These are phyloP conservation scores for Kluyveromyces sp. DNA, from an alignment of 1,139 yeast species.

Conservation along the genomic window DNA sequence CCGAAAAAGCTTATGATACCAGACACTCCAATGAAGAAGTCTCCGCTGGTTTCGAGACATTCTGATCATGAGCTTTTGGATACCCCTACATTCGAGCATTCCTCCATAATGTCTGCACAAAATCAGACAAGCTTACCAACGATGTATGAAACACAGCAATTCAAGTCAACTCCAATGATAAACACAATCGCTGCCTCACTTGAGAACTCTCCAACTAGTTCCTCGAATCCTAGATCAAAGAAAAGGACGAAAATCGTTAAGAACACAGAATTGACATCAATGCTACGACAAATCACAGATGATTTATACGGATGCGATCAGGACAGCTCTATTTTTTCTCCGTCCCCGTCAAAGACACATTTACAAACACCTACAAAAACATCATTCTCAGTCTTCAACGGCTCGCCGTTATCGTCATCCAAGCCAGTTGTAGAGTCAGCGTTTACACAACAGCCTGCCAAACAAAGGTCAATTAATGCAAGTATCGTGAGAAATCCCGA, in stretches of 20 bases:
- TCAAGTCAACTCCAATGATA: slow-evolving; percentile 9
- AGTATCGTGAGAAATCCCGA: slow-evolving; percentile 24
- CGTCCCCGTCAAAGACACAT: slow-evolving; percentile 3
- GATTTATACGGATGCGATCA: slow-evolving; percentile 31
- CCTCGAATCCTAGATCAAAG: slow-evolving; percentile 13
- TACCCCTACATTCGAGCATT: slow-evolving; percentile 9
- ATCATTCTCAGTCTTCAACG: slow-evolving; percentile 4
- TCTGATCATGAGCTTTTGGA: slow-evolving; percentile 9
- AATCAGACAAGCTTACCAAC: slow-evolving; percentile 4
- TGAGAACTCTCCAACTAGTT: slow-evolving; percentile 16
- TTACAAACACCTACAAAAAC: slow-evolving; percentile 12
- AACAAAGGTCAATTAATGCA: slow-evolving; percentile 10
- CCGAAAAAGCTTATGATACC: slow-evolving; percentile 27
- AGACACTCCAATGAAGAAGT: slow-evolving; percentile 31
- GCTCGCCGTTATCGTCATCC: not conserved
- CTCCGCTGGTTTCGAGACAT: slow-evolving; percentile 19
- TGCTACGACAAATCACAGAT: slow-evolving; percentile 32
- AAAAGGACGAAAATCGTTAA: slow-evolving; percentile 28
- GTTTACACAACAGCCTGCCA: not conserved
- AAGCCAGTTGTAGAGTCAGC: slow-evolving; percentile 9
- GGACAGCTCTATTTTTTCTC: slow-evolving; percentile 12
- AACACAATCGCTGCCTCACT: slow-evolving; percentile 8
- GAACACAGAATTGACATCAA: slow-evolving; percentile 28
- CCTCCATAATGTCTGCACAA: slow-evolving; percentile 5
- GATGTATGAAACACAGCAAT: slow-evolving; percentile 1